Evolutionary conservation across 305 asterid species (phyloP).

Genomic region (Withania somnifera): DNA sequence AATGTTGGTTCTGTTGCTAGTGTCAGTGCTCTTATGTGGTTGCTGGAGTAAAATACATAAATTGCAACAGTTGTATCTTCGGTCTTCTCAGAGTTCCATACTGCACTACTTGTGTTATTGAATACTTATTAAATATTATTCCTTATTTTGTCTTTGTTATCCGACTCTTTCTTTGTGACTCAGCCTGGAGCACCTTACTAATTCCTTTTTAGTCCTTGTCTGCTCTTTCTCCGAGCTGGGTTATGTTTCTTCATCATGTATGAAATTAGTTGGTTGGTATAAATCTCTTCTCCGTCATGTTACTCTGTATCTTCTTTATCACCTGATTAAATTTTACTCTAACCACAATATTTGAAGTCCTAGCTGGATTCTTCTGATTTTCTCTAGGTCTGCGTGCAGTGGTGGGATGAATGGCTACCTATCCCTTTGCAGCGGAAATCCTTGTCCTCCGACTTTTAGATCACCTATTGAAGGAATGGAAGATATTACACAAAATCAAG

Average conservation of each 20-base stretch:
- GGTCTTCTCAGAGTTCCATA: not conserved
- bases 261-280: conserved; percentile 2
- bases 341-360: not conserved
- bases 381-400: conserved; percentile 42
- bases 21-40: not conserved
- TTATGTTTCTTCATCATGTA: not conserved
- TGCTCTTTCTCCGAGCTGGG: not conserved
- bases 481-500: conserved; percentile 85
- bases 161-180: not conserved
- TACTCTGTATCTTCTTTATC: not conserved
- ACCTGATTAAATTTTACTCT: not conserved
- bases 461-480: conserved; percentile 88
- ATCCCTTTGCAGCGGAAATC: conserved; percentile 86
- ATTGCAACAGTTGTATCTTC: not conserved
- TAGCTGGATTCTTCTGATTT: conserved; percentile 1
- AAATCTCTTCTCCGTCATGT: not conserved
- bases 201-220: not conserved
- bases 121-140: not conserved
- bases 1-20: not conserved
- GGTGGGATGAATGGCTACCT: conserved; percentile 98
- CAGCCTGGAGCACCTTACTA: not conserved
- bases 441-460: conserved; percentile 88
- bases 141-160: not conserved
- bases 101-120: not conserved
- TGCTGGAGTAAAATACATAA: not conserved